A percentile compares a stretch with the other conserved stretches of the same genome.
phyloP scores from a whole-genome alignment of 768 basidiomycete genomes.

The Xanthoconium purpureum region DNA sequence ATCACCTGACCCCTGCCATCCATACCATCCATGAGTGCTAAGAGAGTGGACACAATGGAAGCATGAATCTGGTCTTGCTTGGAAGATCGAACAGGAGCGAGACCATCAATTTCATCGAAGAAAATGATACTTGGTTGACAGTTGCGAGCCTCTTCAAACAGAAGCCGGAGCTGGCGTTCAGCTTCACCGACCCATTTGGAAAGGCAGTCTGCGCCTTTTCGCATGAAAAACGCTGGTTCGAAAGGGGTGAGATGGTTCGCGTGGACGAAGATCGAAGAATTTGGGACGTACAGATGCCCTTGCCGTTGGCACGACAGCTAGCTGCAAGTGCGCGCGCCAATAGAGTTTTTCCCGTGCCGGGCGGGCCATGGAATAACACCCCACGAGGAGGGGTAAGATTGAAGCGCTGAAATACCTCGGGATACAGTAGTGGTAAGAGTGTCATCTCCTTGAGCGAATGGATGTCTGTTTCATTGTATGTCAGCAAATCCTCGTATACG shows the following conservation, averaged over 20 bases:
- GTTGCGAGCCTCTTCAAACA: constrained; percentile 93
- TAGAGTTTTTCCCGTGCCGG: constrained; percentile 97
- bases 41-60: constrained; percentile 90
- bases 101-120: constrained; percentile 98
- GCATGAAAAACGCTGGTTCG: constrained; percentile 94
- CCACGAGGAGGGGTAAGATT: constrained; percentile 93
- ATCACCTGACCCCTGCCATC: constrained; percentile 96
- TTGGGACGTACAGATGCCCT: constrained; percentile 74
- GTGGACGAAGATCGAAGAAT: neutral
- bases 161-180: constrained; percentile 87
- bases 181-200: constrained; percentile 99
- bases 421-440: constrained; percentile 88
- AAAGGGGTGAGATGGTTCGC: neutral
- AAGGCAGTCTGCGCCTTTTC: constrained; percentile 96
- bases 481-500: neutral
- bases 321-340: constrained; percentile 92
- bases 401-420: constrained; percentile 94
- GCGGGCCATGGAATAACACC: constrained; percentile 96
- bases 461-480: constrained; percentile 57
- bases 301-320: constrained; percentile 82
- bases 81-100: constrained; percentile 96
- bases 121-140: constrained; percentile 97
- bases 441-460: constrained; percentile 99
- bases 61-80: constrained; percentile 99
- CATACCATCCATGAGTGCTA: constrained; percentile 99